Conservation (phyloP, 192 early-diverging fungal genomes). For the Paraglomus occultum region DNA sequence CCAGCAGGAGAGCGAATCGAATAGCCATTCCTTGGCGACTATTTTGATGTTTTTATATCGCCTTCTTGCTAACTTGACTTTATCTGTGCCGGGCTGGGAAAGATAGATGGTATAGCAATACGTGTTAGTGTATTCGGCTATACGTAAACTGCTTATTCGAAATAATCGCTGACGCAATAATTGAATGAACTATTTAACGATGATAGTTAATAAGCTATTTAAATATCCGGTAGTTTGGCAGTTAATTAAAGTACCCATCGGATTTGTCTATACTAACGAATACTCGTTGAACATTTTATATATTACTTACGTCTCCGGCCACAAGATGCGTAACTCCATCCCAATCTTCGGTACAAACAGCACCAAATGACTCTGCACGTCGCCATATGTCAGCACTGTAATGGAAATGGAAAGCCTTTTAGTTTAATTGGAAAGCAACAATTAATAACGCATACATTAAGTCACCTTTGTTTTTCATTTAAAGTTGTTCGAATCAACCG, state of each 20-base stretch:
- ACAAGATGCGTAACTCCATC: conserved; percentile 83
- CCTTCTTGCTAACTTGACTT: conserved; percentile 65
- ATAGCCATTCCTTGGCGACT: conserved; percentile 64
- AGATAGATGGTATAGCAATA: neutral
- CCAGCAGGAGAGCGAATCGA: conserved; percentile 72
- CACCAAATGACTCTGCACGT: conserved; percentile 80
- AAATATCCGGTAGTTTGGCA: neutral
- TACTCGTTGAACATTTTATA: too few species aligned
- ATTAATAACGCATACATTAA: neutral
- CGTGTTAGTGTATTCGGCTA: too few species aligned
- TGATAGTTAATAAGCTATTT: neutral
- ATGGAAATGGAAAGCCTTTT: conserved; percentile 14
- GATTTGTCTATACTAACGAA: neutral
- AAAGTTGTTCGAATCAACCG: conserved; percentile 73
- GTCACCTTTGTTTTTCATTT: conserved; percentile 33
- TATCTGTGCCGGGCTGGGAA: conserved; percentile 63
- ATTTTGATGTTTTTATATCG: conserved; percentile 43
- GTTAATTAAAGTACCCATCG: neutral
- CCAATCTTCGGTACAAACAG: conserved; percentile 64
- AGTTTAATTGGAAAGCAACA: conserved; percentile 8
- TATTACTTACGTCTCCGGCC: conserved; percentile 66
- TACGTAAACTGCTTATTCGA: too few species aligned
- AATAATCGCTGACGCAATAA: too few species aligned
- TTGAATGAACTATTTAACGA: neutral
- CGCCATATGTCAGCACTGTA: conserved; percentile 77